A percentile compares a stretch with the other conserved stretches of the same genome.
Evolutionary conservation across 371 early-diverging fungal species (phyloP).

Genomic region (Rhizomucor miehei): DNA sequence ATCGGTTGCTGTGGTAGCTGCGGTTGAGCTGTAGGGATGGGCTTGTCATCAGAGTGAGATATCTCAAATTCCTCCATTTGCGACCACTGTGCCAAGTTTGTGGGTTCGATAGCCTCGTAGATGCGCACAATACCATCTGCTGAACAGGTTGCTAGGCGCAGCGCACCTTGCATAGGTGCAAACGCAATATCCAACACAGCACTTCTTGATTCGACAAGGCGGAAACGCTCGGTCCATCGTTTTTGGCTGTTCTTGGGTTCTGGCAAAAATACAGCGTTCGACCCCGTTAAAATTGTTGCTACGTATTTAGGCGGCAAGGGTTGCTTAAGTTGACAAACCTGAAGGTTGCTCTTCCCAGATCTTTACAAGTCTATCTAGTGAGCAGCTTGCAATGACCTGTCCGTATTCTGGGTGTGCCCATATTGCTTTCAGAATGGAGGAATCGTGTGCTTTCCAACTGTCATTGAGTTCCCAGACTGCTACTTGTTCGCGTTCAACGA

Average conservation of each 20-base stretch:
- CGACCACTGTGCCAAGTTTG: slow-evolving; percentile 80
- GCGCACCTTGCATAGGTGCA: slow-evolving; percentile 75
- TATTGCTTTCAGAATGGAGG: slow-evolving; percentile 76
- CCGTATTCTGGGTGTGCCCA: slow-evolving; percentile 97
- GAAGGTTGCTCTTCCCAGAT: slow-evolving; percentile 89
- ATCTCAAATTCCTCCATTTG: slow-evolving; percentile 70
- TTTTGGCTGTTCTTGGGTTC: slow-evolving; percentile 65
- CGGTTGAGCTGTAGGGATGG: slow-evolving; percentile 2
- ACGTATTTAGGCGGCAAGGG: not conserved
- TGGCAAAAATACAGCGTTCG: slow-evolving; percentile 11
- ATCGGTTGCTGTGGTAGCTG: slow-evolving; percentile 20
- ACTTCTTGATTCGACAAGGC: slow-evolving; percentile 70
- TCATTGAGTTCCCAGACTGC: slow-evolving; percentile 82
- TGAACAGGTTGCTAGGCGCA: slow-evolving; percentile 77
- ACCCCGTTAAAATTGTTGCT: not conserved
- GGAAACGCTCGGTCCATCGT: slow-evolving; percentile 68
- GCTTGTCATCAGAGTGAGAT: slow-evolving; percentile 5
- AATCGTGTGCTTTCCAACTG: slow-evolving; percentile 90
- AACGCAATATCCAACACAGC: slow-evolving; percentile 88
- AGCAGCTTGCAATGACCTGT: slow-evolving; percentile 87
- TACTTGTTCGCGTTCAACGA: slow-evolving; percentile 52
- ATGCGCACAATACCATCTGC: slow-evolving; percentile 88
- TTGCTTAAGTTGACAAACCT: slow-evolving; percentile 31
- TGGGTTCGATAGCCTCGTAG: slow-evolving; percentile 86
- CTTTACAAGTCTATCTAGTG: slow-evolving; percentile 85